Percentiles rank a stretch among this genome's conserved stretches.
These are phyloP conservation scores for Kodamaea alishanica DNA, from an alignment of 1,139 yeast species.

Conservation along the genomic window DNA sequence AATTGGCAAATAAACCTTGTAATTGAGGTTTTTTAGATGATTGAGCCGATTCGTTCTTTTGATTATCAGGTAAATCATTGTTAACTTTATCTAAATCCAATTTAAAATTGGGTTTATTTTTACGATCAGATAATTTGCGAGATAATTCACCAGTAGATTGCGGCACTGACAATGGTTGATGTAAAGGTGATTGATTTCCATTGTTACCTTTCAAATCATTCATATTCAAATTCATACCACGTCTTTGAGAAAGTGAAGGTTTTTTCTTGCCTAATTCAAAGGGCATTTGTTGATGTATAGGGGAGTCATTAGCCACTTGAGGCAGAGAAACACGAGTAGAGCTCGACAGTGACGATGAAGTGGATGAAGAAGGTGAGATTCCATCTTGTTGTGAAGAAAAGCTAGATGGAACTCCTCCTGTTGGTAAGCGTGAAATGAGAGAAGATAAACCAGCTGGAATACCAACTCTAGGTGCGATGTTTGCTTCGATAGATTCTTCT, in stretches of 20 bases:
- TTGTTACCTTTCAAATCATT: conserved; percentile 23
- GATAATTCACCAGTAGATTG: conserved; percentile 30
- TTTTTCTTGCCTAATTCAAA: conserved; percentile 31
- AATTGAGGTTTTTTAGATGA: conserved; percentile 22
- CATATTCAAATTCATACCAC: conserved; percentile 53
- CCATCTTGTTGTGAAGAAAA: conserved; percentile 1
- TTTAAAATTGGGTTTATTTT: conserved; percentile 39
- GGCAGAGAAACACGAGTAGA: conserved; percentile 2
- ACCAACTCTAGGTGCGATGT: too few species aligned
- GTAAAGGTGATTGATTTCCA: conserved; percentile 7
- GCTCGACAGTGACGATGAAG: not conserved
- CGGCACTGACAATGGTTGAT: not conserved
- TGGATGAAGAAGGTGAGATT: not conserved
- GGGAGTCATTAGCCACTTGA: not conserved
- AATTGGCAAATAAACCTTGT: conserved; percentile 71
- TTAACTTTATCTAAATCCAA: conserved; percentile 26
- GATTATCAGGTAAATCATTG: conserved; percentile 13
- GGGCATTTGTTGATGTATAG: conserved; percentile 3
- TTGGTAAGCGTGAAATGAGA: not conserved
- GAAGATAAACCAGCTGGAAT: not conserved
- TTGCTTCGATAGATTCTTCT: too few species aligned
- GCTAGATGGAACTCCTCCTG: not conserved
- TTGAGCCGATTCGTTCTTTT: not conserved
- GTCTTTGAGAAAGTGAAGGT: conserved; percentile 55
- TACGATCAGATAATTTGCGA: conserved; percentile 36